Conservation (phyloP, 306 rosid genomes). For the Echinosophora koreensis region DNA sequence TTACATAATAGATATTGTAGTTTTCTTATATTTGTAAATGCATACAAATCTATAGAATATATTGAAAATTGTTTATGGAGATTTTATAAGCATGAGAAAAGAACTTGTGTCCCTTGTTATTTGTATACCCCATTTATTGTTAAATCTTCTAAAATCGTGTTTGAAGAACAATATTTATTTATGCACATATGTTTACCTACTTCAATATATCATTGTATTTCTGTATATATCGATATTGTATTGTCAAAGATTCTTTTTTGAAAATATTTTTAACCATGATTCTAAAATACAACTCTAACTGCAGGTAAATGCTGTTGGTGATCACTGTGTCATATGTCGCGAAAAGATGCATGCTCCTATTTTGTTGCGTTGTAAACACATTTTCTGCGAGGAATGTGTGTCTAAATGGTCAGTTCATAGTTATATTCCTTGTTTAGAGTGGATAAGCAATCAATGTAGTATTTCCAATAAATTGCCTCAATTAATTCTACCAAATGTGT, state of each 20-base stretch:
- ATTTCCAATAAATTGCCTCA: background rate
- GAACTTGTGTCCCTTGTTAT: no score
- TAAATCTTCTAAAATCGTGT: background rate
- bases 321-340: conserved; percentile 95
- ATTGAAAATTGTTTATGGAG: conserved; percentile 18
- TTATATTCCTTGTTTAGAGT: conserved; percentile 21
- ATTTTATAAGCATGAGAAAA: background rate
- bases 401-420: conserved; percentile 84
- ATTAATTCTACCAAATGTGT: background rate
- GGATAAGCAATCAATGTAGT: conserved; percentile 14
- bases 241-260: background rate
- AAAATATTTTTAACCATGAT: background rate
- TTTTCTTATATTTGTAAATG: conserved; percentile 21
- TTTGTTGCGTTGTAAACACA: conserved; percentile 83
- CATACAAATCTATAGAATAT: background rate
- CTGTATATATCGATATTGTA: background rate
- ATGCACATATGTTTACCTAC: background rate
- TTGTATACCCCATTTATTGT: background rate
- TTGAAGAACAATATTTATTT: background rate
- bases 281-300: conserved; percentile 45
- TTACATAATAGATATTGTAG: background rate
- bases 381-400: conserved; percentile 96
- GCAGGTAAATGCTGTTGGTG: conserved; percentile 88
- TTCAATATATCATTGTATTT: background rate
- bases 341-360: conserved; percentile 91